Base-by-base conservation (phyloP, 208 protist genomes). In the Leishmania major region DNA sequence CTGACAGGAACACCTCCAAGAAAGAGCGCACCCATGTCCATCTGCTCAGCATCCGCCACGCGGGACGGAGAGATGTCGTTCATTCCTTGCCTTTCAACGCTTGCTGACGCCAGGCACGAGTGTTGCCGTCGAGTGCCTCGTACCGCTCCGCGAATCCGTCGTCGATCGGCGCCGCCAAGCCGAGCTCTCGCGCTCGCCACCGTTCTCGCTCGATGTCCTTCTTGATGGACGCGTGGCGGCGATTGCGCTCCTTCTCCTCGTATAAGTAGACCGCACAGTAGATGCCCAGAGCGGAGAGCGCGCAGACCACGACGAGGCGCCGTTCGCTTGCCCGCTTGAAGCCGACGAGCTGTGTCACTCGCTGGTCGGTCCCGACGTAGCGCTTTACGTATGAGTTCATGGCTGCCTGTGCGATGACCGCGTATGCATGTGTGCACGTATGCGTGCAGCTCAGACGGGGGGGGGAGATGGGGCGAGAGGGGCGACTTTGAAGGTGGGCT, bases 171-270 rank as follows among this genome's bases (percentile, higher is more conserved):
- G 79, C 75, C 28, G 37, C 79, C 15, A 93, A 75, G 28, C 92
- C 92, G n/a, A 96, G 79, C 84, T 93, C 85, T 78, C 84, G 77
- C 64, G 92, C 92, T 28, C 92, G 88, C 91, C 92, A 96, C n/a
- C 87, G 87, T 84, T 96, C 92, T 4, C 92, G 88, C 75, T 93
- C 91, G 82, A 96, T 96, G 66, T 96, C 92, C 77, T 96, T 96
- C 60, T 91, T 88, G 71, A 96, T 96, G 7, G 91, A 94, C 28
- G 78, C 75, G 81, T 96, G 92, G 11, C 89, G 87, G 43, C 92
- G 87, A 13, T 77, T 70, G 53, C 84, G 77, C 75, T 96, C 83
- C 35, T 79, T 83, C 83, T 94, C 92, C 77, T 96, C 92, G 75
- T 25, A 87, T n/a, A 85, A 87, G 77, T 91, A 91, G 19, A 96